Evolutionary conservation across 2,329 filamentous ascomycete species (phyloP), one percentile per base, ranked within the genome.

Genomic region (Fusarium penzigii): DNA sequence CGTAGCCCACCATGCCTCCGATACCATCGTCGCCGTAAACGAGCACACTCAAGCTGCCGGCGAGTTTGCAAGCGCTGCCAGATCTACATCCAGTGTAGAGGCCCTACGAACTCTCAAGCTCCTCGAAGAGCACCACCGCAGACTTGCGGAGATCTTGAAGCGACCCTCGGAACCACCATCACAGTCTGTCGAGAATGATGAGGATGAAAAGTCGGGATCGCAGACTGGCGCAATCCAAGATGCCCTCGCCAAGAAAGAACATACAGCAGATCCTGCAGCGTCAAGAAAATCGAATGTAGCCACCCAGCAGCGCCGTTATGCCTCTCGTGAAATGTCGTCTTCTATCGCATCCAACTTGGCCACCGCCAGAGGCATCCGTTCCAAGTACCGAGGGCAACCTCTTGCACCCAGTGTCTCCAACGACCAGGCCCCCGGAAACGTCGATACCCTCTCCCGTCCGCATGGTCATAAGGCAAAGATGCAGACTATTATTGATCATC

Each of bases 291-390:
- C 63, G 11, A 62, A 66, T 14, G 61, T 69, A 17, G 55, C 69
- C 3, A 78, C 75, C 32, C 76, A 77, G 20, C 20, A 25, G 54
- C 77, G 76, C 11, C 75, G 77, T 32, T 78, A 79, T 75, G 68
- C 84, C 69, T 78, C 83, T 25, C 84, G 90, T 51, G 88, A 92
- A 52, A 76, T 87, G 52, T 84, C 87, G 3, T 90, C 90, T 1
- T 95, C 91, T 2, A 95, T 96, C 55, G 91, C 90, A 25, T 96
- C 85, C 72, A 95, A 95, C 65, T 75, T 96, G 41, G 92, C 92
- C 13, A 91, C 90, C 13, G 91, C 91, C 32, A 82, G 92, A 58
- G 92, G 92, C 16, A 96, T 96, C 61, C 79, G 81, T 17, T 79
- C 81, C 49, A 81, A 80, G 54, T 81, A 85, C 53, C 80, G 86